A percentile compares a stretch with the other conserved stretches of the same genome.
phyloP scores from a whole-genome alignment of 306 rosid genomes.

The Acacia crassicarpa region DNA sequence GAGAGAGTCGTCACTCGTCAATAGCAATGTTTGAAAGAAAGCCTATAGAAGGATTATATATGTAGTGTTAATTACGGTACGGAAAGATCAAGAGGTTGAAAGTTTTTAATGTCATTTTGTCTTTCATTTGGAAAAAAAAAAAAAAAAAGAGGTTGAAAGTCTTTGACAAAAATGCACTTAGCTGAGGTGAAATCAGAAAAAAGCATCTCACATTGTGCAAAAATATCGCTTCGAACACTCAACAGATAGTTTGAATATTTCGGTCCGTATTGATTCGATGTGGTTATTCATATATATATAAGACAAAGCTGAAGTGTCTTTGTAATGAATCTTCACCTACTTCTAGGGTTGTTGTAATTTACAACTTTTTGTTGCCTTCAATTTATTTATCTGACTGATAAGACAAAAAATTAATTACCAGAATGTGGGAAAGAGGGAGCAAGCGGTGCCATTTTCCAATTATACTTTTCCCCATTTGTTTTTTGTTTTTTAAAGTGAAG shows the following conservation, averaged over 20 bases:
- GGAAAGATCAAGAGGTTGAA: background rate
- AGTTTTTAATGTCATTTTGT: too few relatives aligned
- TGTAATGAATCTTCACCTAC: background rate
- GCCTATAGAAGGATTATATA: background rate
- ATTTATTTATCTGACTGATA: background rate
- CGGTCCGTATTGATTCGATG: background rate
- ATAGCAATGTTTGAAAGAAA: background rate
- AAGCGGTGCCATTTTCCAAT: background rate
- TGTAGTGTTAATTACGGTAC: background rate
- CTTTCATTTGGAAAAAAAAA: too few relatives aligned
- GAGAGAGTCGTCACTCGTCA: background rate
- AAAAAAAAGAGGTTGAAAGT: background rate
- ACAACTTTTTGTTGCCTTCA: background rate
- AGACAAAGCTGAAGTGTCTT: background rate
- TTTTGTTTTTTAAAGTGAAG: background rate
- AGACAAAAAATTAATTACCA: background rate
- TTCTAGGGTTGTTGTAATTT: background rate
- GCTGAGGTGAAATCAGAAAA: background rate
- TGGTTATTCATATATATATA: too few relatives aligned
- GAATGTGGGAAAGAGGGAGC: background rate
- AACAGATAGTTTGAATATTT: background rate
- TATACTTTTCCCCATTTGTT: background rate
- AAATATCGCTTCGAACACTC: background rate
- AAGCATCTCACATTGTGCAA: constrained; percentile 6
- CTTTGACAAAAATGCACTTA: background rate